Evolutionary conservation across 495 filamentous ascomycete species (phyloP), one percentile per base, ranked within the genome.

Genomic region (Wilcoxina mikolae): DNA sequence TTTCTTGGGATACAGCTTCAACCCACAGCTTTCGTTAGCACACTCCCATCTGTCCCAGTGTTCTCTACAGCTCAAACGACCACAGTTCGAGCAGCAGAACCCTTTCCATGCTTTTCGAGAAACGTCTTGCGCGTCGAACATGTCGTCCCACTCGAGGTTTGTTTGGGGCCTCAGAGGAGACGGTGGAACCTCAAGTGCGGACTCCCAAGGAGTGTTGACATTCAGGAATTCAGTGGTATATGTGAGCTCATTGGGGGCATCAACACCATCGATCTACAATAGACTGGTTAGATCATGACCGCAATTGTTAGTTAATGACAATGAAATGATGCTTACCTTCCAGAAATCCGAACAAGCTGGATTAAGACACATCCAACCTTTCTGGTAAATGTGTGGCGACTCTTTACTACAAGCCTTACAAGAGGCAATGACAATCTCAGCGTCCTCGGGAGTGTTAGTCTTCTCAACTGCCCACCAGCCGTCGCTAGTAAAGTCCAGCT

Each of bases 281-380:
- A n/a, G n/a, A n/a, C n/a, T n/a, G n/a, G n/a, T n/a, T n/a, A n/a
- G n/a, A n/a, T n/a, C n/a, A n/a, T n/a, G n/a, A n/a, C n/a, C n/a
- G n/a, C n/a, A n/a, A n/a, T 53, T 73, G 72, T 55, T 84, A 88
- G 0, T 66, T 66, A 0, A 87, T 62, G 2, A 61, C 25, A 3
- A 25, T 62, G 0, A 68, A 38, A 17, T 52, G 24, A 1, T 22
- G 24, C 27, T 22, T 39, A 41, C 49, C 10, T 63, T 68, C 72
- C 81, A 89, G 69, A 83, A 88, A 0, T 45, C 10, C 0, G 11
- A 1, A 58, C 87, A 94, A 0, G 33, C 27, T 0, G 70, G 60
- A 1, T 82, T 69, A 4, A 91, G 65, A 57, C 87, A 94, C 54
- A 80, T 76, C 83, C 83, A 93, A 0, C 81, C 82, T 55, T 71